Evolutionary conservation across 176 grass and related monocot species (phyloP), one percentile per base, ranked within the genome.

Genomic region (Avena atlantica): DNA sequence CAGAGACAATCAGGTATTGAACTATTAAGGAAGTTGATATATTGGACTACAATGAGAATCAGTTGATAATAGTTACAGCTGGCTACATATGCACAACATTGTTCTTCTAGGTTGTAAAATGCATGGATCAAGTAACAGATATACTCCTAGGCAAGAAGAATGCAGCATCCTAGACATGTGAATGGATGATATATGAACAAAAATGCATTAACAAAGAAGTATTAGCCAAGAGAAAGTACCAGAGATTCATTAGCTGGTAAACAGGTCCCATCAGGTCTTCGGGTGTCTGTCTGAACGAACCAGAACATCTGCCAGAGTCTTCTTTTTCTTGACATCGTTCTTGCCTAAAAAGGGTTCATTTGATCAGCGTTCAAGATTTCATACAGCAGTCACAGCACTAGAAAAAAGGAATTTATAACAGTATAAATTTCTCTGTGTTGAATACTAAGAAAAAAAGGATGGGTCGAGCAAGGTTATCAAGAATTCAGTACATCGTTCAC

Each of bases 291-390:
- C 62, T 9, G 27, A 62, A 61, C 80, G 87, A 88, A 88, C 80
- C 2, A 88, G 56, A 15, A 83, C 20, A 53, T 82, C 86, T 36
- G 87, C 74, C 20, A 83, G 76, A 50, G 73, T 83, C 23, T 40
- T 78, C 17, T 40, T 83, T 69, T 78, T 78, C 13, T 0, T 1
- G 1, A 45, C 61, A 34, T 14, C 6, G 2, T 24, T 27, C 71
- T 74, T 88, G 80, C 31, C 73, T 83, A 0, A 56, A 9, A 78
- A 57, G 12, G 25, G 51, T 19, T 49, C 51, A 50, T 64, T 60
- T 75, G 17, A 83, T 70, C 51, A 78, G 42, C 5, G 29, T 25
- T 31, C 13, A 52, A 58, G 8, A 44, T 34, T 9, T 60, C 45
- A 3, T 78, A 58, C 4, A 47, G 70, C 15, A 19, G 24, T 12